phyloP scores from a whole-genome alignment of 208 protist genomes.

The Zelonia costaricensis region DNA sequence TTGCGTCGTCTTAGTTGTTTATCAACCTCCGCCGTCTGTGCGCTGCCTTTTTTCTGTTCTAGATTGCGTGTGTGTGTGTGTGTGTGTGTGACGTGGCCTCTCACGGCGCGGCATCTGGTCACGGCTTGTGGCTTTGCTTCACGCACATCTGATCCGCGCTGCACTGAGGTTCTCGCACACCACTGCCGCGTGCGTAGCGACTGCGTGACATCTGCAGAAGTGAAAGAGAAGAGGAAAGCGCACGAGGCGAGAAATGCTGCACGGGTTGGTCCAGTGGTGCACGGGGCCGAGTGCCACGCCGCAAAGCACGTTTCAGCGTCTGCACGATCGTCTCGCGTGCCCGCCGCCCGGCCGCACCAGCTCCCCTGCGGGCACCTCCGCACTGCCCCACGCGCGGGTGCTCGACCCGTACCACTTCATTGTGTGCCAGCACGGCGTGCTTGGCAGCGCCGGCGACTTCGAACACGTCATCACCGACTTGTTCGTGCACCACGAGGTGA shows the following conservation, averaged over 20 bases:
- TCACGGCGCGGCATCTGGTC: no score
- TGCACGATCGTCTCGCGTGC: conserved; percentile 3
- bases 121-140: no score
- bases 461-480: conserved; percentile 36
- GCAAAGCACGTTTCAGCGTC: conserved; percentile 14
- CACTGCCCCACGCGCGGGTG: conserved; percentile 3
- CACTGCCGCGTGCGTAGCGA: no score
- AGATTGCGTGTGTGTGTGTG: conserved; percentile 6
- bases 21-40: no score
- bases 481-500: conserved; percentile 33
- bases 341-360: conserved; percentile 1
- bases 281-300: background rate
- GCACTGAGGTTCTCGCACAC: no score
- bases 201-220: no score
- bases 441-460: conserved; percentile 50
- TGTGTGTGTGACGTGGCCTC: background rate
- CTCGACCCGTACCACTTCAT: conserved; percentile 62
- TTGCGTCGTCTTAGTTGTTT: no score
- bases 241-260: no score
- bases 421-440: conserved; percentile 68
- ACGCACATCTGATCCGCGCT: no score
- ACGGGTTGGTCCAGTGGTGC: conserved; percentile 1
- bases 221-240: no score
- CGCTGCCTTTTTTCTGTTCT: no score
- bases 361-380: background rate